These are phyloP conservation scores for Thinopyrum elongatum DNA, from an alignment of 176 grass and related monocot genomes.

Conservation along the genomic window DNA sequence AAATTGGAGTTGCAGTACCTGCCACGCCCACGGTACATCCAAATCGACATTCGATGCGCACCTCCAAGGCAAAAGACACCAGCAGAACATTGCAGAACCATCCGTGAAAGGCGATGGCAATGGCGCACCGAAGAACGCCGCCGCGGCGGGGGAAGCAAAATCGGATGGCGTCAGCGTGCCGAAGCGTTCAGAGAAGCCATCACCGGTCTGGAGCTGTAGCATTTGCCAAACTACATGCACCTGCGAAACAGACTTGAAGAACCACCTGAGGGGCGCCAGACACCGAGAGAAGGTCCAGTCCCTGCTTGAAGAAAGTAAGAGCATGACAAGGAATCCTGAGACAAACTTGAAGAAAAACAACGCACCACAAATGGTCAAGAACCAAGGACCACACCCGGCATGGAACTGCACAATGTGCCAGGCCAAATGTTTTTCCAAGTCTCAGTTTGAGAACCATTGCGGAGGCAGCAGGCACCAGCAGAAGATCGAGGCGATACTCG, in stretches of 20 bases:
- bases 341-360: not conserved
- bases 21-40: conserved; percentile 7
- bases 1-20: conserved; percentile 34
- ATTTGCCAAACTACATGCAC: not conserved
- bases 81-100: not conserved
- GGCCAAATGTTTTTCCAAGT: conserved; percentile 14
- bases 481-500: not conserved
- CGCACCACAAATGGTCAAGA: not conserved
- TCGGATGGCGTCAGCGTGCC: no score
- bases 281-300: conserved; percentile 21
- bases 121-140: not conserved
- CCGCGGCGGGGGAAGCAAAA: not conserved
- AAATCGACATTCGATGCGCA: not conserved
- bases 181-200: not conserved
- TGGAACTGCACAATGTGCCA: conserved; percentile 15
- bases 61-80: conserved; percentile 31
- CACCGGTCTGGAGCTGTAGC: not conserved
- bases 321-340: not conserved
- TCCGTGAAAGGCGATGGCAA: not conserved
- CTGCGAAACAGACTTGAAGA: not conserved
- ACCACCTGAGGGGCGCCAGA: conserved; percentile 17
- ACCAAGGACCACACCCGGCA: not conserved
- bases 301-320: conserved; percentile 13
- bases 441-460: conserved; percentile 26
- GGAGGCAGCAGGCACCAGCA: not conserved